A percentile compares a stretch with the other conserved stretches of the same genome.
Conservation (phyloP, 2,329 filamentous ascomycete genomes). For the Diaporthe sp. region DNA sequence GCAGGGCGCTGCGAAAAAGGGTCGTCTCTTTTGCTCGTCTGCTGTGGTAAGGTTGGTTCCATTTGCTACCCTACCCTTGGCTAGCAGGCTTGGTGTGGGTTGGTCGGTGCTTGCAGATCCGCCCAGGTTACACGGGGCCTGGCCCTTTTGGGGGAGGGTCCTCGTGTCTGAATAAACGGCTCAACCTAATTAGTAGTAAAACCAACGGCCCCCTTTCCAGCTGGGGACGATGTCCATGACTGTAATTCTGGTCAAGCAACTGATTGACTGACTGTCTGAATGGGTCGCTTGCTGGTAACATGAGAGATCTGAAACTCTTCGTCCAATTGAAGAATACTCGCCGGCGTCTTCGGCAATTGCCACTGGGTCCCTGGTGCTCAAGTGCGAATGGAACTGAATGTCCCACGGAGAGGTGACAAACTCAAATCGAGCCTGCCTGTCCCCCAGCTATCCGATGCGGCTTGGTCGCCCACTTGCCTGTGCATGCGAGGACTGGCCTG, state of each 20-base stretch:
- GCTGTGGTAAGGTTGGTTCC: background rate
- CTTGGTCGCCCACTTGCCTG: constrained; percentile 22
- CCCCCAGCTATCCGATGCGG: background rate
- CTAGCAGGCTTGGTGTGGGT: constrained; percentile 15
- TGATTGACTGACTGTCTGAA: background rate
- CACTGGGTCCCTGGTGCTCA: background rate
- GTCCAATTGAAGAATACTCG: background rate
- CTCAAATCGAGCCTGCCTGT: constrained; percentile 13
- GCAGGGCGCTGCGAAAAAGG: background rate
- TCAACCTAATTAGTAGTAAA: constrained; percentile 33
- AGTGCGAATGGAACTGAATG: constrained; percentile 1
- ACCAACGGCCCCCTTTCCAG: constrained; percentile 33
- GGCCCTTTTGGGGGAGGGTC: constrained; percentile 7
- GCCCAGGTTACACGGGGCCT: constrained; percentile 26
- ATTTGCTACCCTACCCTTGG: constrained; percentile 12
- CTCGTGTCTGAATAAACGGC: constrained; percentile 31
- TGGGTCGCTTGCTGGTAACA: background rate
- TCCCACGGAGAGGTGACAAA: constrained; percentile 1
- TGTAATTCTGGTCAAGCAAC: background rate
- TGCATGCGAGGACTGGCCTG: constrained; percentile 21
- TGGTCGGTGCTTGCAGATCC: constrained; percentile 31
- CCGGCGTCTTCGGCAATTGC: constrained; percentile 22
- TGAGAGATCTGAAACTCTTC: background rate
- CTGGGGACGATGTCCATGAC: constrained; percentile 1
- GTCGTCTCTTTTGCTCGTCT: background rate